These are phyloP conservation scores for Geotrichum cucujoidarum DNA, from an alignment of 1,139 yeast genomes.

Conservation along the genomic window DNA sequence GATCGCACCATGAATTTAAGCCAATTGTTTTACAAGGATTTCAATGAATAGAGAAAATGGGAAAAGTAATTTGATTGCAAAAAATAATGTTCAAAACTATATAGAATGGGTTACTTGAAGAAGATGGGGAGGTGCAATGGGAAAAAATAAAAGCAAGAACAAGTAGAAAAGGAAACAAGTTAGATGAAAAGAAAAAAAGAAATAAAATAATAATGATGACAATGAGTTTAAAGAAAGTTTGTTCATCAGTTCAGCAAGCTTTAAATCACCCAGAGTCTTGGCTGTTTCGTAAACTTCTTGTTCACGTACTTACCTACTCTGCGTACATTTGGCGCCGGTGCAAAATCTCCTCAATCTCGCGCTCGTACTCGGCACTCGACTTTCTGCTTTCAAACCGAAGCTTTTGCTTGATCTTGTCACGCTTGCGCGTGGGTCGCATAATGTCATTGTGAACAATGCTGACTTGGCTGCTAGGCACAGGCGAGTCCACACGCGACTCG, in stretches of 20 bases:
- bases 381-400: constrained; percentile 25
- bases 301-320: too few relatives aligned
- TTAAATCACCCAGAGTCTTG: neutral
- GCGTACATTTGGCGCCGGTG: constrained; percentile 35
- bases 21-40: too few relatives aligned
- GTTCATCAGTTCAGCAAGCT: neutral
- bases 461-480: constrained; percentile 5
- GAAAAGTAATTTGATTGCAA: too few relatives aligned
- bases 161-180: neutral
- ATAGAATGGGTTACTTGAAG: too few relatives aligned
- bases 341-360: constrained; percentile 38
- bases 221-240: neutral
- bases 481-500: neutral
- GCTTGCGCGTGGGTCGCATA: constrained; percentile 47
- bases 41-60: too few relatives aligned
- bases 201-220: neutral
- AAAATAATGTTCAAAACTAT: too few relatives aligned
- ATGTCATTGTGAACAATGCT: constrained; percentile 2
- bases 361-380: constrained; percentile 36
- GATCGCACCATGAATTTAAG: too few relatives aligned
- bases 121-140: neutral
- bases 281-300: too few relatives aligned
- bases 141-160: neutral
- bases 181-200: neutral
- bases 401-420: constrained; percentile 29